Evolutionary conservation across 441 rosid genomes (phyloP).

Genomic region (Capsella rubella): DNA sequence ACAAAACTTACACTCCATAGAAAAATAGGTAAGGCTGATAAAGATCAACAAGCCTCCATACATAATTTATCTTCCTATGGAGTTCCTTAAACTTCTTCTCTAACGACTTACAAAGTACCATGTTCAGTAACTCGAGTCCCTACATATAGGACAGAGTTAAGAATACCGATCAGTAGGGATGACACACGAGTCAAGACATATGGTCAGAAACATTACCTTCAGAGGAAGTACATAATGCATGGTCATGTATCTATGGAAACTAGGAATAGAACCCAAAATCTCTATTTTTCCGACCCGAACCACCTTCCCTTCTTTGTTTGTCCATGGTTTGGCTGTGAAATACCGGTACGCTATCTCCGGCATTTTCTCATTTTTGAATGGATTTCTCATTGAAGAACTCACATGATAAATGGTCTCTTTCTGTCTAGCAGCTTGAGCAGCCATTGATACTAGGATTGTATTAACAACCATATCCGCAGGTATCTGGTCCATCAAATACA

Average conservation of each 20-base stretch:
- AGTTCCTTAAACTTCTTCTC: conserved; percentile 50
- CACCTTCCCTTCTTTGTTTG: conserved; percentile 42
- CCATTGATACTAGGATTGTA: conserved; percentile 64
- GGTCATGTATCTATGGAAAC: conserved; percentile 48
- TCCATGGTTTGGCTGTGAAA: conserved; percentile 52
- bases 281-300: conserved; percentile 30
- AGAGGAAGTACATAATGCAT: conserved; percentile 28
- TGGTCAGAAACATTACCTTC: conserved; percentile 26
- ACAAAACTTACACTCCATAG: conserved; percentile 41
- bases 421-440: conserved; percentile 47
- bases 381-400: conserved; percentile 65
- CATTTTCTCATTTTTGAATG: conserved; percentile 34
- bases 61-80: conserved; percentile 50
- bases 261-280: conserved; percentile 42
- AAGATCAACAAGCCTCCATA: conserved; percentile 33
- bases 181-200: not conserved
- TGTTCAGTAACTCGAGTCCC: conserved; percentile 66
- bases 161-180: not conserved
- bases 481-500: conserved; percentile 44
- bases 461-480: conserved; percentile 90
- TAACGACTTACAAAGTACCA: conserved; percentile 58
- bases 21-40: conserved; percentile 45
- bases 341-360: conserved; percentile 26
- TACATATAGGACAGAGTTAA: conserved; percentile 3
- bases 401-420: conserved; percentile 60